These are phyloP conservation scores for Syncephalis fuscata DNA, from an alignment of 371 early-diverging fungal species.

Conservation along the genomic window DNA sequence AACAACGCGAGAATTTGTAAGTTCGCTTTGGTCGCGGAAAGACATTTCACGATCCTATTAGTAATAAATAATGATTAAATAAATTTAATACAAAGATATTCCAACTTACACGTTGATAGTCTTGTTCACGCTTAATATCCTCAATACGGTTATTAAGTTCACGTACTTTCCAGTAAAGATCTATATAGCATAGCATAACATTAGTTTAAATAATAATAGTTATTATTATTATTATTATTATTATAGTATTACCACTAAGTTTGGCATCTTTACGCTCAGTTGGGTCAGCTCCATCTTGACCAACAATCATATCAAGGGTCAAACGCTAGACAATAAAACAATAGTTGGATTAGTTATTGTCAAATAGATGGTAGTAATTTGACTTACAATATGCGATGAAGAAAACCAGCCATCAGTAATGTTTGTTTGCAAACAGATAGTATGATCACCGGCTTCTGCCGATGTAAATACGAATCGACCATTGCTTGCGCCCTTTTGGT, in stretches of 20 bases:
- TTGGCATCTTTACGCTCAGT: slow-evolving; percentile 16
- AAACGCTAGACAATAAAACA: too few relatives aligned
- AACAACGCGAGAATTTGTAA: slow-evolving; percentile 66
- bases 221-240: too few relatives aligned
- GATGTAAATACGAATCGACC: slow-evolving; percentile 85
- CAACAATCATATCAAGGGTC: slow-evolving; percentile 2
- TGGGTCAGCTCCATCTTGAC: slow-evolving; percentile 14
- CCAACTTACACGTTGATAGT: slow-evolving; percentile 70
- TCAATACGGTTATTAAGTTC: slow-evolving; percentile 67
- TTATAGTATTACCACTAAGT: slow-evolving; percentile 1
- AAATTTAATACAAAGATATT: neutral
- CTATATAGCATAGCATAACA: too few relatives aligned
- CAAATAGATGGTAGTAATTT: neutral
- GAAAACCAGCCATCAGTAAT: slow-evolving; percentile 43
- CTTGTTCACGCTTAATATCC: slow-evolving; percentile 77
- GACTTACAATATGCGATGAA: slow-evolving; percentile 24
- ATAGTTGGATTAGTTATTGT: slow-evolving; percentile 2
- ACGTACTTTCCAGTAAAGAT: slow-evolving; percentile 47
- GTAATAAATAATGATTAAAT: neutral
- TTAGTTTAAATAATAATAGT: too few relatives aligned
- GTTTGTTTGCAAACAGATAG: slow-evolving; percentile 60
- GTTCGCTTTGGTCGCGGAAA: slow-evolving; percentile 74
- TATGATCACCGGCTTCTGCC: slow-evolving; percentile 71
- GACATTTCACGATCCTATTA: slow-evolving; percentile 69
- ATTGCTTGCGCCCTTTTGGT: slow-evolving; percentile 44